phyloP scores from a whole-genome alignment of 1,284 basidiomycete genomes.

The Trichosporon inkin region DNA sequence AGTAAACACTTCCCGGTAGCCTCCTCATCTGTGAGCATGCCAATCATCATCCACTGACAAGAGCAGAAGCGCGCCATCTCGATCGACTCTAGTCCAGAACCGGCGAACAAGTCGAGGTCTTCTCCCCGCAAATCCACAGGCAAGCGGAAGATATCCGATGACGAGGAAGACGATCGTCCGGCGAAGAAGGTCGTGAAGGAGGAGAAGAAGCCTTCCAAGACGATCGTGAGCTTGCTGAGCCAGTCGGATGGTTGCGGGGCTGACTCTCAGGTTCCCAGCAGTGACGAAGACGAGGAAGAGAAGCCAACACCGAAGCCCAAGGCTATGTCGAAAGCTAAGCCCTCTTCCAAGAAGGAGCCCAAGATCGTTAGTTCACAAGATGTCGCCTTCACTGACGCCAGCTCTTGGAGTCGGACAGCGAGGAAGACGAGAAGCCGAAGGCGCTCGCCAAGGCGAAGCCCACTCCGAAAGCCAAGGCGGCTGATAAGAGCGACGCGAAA shows the following conservation, averaged over 20 bases:
- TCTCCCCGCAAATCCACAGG: background rate
- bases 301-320: background rate
- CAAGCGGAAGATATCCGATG: background rate
- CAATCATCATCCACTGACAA: background rate
- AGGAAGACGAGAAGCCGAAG: background rate
- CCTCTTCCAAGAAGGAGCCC: background rate
- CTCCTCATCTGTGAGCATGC: background rate
- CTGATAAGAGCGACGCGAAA: background rate
- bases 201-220: background rate
- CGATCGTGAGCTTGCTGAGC: background rate
- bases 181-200: conserved; percentile 3
- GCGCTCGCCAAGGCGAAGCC: background rate
- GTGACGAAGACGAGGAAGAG: conserved; percentile 2
- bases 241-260: background rate
- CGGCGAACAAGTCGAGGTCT: background rate
- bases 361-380: background rate
- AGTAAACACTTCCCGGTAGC: conserved; percentile 1
- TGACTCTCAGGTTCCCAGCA: background rate
- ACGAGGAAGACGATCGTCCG: background rate
- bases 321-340: background rate
- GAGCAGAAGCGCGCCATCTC: background rate
- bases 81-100: conserved; percentile 1
- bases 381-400: background rate
- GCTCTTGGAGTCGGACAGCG: background rate
- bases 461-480: background rate